Evolutionary conservation across 129 eudicot genomes (phyloP), one percentile per base, ranked within the genome.

Genomic region (Centrapalus pauciflorus): DNA sequence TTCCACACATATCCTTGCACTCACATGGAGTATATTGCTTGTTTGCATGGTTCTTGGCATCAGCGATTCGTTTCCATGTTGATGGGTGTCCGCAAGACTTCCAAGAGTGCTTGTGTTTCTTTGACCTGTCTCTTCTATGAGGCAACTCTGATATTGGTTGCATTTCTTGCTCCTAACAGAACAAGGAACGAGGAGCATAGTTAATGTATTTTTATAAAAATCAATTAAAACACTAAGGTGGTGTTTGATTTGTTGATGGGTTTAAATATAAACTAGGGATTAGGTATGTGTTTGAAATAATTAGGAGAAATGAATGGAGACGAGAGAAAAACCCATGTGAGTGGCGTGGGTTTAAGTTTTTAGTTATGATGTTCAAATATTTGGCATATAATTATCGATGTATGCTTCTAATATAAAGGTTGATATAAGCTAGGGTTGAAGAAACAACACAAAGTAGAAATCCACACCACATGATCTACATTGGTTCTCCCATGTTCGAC

Each of bases 11-110:
- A 1, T 83, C 25, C 72, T 72, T 60, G 76, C 98, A 92, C 46
- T 80, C 71, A 68, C 98, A 92, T 54, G 96, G 98, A 64, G 55
- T 72, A 64, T 85, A 92, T 40, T 83, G 95, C 52, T 74, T 91
- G 38, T 74, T 75, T 2, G 79, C 46, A 64, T 69, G 79, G 54
- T 78, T 78, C 57, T 76, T 35, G 2, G 7, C 91, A 70, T 82
- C 80, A 6, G 79, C 80, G 62, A 69, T 76, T 67, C 86, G 74
- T 87, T 83, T 85, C n/a, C 77, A 83, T 54, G 75, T 64, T 23
- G 87, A 77, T 50, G 83, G 84, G 69, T 79, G 93, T 35, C 90
- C 94, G 34, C 84, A 79, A 55, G 97, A 84, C 76, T 80, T 86
- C 79, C 76, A 66, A 5, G 83, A 79, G 74, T 78, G 81, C 30